Base-by-base conservation (phyloP, 495 filamentous ascomycete genomes). In the Parachaetomium inaequale region DNA sequence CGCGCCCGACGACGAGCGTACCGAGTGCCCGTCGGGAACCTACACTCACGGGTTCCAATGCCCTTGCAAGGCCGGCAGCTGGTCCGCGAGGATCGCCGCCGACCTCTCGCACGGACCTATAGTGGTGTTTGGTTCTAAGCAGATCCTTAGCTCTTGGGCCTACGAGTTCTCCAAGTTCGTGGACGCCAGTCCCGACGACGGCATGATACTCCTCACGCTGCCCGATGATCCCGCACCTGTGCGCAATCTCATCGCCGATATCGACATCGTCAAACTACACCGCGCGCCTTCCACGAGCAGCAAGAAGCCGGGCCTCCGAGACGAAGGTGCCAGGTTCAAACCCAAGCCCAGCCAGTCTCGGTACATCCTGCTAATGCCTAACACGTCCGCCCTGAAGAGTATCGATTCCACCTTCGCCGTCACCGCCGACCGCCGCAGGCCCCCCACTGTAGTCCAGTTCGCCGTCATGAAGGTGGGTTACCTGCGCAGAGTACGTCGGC, bases 1-100 rank as follows among this genome's bases (percentile, higher is more conserved):
- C 47, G 47, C 47, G 14, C 26, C 47, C 26, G 23, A 50, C 47
- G 47, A 50, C 26, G 47, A 50, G 47, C 47, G 47, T 23, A 50
- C 47, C 47, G 23, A 50, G n/a, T 53, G 50, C 29, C 50, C 26
- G 50, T 53, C 50, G n/a, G 50, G 50, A 32, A 53, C 50, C 28
- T 53, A 53, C 50, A 32, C 28, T 14, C 29, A 32, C 28, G 50
- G 50, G 28, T 32, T 53, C 29, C 50, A 53, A 34, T 53, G 50
- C 50, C 50, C 50, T 28, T 53, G 50, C 50, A 14, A 32, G 26
- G n/a, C 50, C n/a, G 29, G 29, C 29, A 53, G 50, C 50, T 53
- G 50, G 50, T 53, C 50, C 50, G 26, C 29, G 28, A 53, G 50
- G 50, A 53, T 53, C 29, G 29, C 50, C 34, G 26, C 50, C 28